Conservation (phyloP, 257 asterid species). For the Salvia miltiorrhiza region DNA sequence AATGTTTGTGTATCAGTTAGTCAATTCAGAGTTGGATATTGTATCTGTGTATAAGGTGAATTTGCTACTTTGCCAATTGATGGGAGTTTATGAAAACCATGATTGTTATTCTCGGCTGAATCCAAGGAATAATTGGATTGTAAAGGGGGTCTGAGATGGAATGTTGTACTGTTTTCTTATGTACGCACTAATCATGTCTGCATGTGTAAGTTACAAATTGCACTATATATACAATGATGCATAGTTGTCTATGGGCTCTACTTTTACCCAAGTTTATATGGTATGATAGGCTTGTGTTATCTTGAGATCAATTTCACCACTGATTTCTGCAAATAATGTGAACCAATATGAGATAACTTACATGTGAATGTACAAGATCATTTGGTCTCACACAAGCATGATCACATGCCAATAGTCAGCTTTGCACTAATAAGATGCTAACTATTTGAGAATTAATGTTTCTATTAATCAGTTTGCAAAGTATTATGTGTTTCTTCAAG, state of each 20-base stretch:
- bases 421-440: background rate
- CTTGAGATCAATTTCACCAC: background rate
- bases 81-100: background rate
- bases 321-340: background rate
- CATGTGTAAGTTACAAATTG: background rate
- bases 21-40: slow-evolving; percentile 6
- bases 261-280: background rate
- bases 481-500: slow-evolving; percentile 9
- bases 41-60: background rate
- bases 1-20: background rate
- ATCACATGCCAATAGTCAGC: background rate
- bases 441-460: slow-evolving; percentile 4
- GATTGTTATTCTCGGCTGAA: background rate
- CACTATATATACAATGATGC: background rate
- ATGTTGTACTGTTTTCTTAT: slow-evolving; percentile 4
- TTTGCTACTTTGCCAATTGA: background rate
- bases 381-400: background rate
- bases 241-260: background rate
- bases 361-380: too few relatives aligned
- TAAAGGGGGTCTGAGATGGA: slow-evolving; percentile 8
- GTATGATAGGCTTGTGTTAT: background rate
- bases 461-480: background rate
- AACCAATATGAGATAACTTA: too few relatives aligned
- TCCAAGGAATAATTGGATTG: background rate
- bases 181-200: background rate